Percentiles rank a stretch among this genome's conserved stretches.
Evolutionary conservation across 2,329 filamentous ascomycete genomes (phyloP).

Genomic region (Xylariomycetidae sp.): DNA sequence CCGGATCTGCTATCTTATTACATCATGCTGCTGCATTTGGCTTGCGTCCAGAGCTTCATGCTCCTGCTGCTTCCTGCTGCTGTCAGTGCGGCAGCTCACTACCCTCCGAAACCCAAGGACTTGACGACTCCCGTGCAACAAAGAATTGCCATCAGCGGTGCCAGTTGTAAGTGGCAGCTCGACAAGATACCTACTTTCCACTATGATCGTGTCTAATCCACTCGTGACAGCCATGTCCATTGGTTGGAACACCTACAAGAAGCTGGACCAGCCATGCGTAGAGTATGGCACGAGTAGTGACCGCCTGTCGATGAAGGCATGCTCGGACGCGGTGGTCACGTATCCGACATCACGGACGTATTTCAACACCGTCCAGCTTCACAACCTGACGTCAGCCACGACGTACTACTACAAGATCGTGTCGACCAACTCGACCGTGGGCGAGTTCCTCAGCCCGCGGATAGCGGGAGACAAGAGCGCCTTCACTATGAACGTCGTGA

Average conservation of each 20-base stretch:
- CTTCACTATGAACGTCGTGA: constrained; percentile 46
- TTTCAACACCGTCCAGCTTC: constrained; percentile 42
- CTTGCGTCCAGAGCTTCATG: no score
- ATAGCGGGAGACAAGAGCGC: constrained; percentile 47
- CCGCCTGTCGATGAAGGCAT: constrained; percentile 33
- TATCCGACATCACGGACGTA: constrained; percentile 50
- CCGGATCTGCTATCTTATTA: no score
- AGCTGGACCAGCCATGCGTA: constrained; percentile 41
- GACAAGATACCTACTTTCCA: constrained; percentile 2
- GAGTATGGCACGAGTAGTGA: constrained; percentile 40
- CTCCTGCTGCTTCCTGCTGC: constrained; percentile 23
- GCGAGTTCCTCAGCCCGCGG: constrained; percentile 49
- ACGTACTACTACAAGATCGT: constrained; percentile 56
- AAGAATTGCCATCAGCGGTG: constrained; percentile 43
- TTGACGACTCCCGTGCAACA: constrained; percentile 49
- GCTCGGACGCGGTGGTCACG: constrained; percentile 40
- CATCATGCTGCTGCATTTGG: no score
- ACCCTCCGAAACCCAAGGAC: constrained; percentile 41
- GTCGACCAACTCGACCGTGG: constrained; percentile 47
- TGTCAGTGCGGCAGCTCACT: constrained; percentile 26
- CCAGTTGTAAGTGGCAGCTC: constrained; percentile 38
- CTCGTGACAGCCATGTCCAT: constrained; percentile 40
- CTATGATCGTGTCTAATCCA: constrained; percentile 2
- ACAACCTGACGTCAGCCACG: constrained; percentile 41
- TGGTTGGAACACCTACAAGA: constrained; percentile 51